A percentile compares a stretch with the other conserved stretches of the same genome.
Conservation (phyloP, 257 asterid genomes). For the Buddleja alternifolia region DNA sequence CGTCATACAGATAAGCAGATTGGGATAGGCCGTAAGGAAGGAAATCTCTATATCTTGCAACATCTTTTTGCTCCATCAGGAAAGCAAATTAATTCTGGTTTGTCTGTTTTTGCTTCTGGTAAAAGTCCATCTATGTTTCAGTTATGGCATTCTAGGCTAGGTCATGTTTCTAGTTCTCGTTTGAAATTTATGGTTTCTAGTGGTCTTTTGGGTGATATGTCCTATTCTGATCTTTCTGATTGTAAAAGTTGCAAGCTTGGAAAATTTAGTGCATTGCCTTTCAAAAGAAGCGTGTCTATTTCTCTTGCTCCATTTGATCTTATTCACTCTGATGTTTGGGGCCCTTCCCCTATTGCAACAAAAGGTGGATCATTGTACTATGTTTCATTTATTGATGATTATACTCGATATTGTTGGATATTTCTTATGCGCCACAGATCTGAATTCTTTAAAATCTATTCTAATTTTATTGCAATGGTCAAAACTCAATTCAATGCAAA, state of each 20-base stretch:
- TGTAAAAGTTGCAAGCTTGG: conserved; percentile 7
- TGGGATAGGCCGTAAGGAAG: conserved; percentile 4
- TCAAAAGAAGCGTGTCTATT: not conserved
- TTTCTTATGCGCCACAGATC: not conserved
- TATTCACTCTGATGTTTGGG: conserved; percentile 25
- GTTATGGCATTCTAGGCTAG: conserved; percentile 7
- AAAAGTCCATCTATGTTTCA: not conserved
- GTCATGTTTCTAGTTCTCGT: not conserved
- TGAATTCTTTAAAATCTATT: not conserved
- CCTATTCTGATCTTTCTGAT: conserved; percentile 1
- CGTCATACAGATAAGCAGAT: not conserved
- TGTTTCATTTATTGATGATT: not conserved
- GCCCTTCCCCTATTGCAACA: not conserved
- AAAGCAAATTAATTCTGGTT: not conserved
- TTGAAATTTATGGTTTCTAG: not conserved
- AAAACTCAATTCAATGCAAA: too few relatives aligned
- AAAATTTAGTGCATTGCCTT: not conserved
- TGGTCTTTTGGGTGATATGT: too few relatives aligned
- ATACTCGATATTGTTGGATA: too few relatives aligned
- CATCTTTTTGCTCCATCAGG: not conserved
- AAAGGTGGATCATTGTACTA: conserved; percentile 13
- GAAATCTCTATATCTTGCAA: conserved; percentile 14
- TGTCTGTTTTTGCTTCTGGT: not conserved
- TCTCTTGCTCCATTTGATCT: conserved; percentile 15
- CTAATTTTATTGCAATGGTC: not conserved